Evolutionary conservation across 2,329 filamentous ascomycete genomes (phyloP).

Genomic region (Botrytis byssoidea): DNA sequence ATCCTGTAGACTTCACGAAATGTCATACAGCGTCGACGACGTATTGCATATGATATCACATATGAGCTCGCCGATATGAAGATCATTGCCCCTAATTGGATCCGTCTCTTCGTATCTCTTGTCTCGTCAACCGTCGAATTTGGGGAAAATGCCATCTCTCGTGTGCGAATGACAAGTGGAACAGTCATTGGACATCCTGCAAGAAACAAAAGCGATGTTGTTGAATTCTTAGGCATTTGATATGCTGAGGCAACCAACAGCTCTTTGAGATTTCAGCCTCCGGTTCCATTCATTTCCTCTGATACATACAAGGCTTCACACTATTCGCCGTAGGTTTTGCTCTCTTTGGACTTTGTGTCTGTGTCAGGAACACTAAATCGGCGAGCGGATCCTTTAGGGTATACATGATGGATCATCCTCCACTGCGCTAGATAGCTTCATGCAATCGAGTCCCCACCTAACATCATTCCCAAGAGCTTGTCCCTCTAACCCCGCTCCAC

Average conservation of each 20-base stretch:
- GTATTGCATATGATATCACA: not conserved
- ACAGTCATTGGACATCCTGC: conserved; percentile 32
- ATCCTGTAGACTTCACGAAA: not conserved
- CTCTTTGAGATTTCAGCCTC: conserved; percentile 40
- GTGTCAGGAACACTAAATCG: not conserved
- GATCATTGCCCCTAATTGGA: not conserved
- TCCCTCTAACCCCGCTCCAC: conserved; percentile 1
- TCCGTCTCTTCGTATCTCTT: not conserved
- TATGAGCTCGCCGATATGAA: not conserved
- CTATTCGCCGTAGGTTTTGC: not conserved
- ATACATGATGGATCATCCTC: not conserved
- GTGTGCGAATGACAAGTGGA: conserved; percentile 33
- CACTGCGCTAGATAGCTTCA: not conserved
- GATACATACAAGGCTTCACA: conserved; percentile 5
- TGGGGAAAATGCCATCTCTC: too few species aligned
- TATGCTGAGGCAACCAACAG: conserved; percentile 43
- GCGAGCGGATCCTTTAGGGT: not conserved
- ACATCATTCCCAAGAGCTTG: conserved; percentile 1
- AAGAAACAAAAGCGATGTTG: conserved; percentile 27
- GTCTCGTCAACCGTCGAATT: not conserved
- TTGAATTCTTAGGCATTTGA: conserved; percentile 43
- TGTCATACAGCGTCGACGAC: not conserved
- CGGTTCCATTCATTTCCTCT: conserved; percentile 18
- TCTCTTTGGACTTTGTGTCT: not conserved
- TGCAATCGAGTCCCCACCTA: not conserved